Conservation (phyloP, 1,284 basidiomycete species). For the Sporisorium iseilematis-ciliati region DNA sequence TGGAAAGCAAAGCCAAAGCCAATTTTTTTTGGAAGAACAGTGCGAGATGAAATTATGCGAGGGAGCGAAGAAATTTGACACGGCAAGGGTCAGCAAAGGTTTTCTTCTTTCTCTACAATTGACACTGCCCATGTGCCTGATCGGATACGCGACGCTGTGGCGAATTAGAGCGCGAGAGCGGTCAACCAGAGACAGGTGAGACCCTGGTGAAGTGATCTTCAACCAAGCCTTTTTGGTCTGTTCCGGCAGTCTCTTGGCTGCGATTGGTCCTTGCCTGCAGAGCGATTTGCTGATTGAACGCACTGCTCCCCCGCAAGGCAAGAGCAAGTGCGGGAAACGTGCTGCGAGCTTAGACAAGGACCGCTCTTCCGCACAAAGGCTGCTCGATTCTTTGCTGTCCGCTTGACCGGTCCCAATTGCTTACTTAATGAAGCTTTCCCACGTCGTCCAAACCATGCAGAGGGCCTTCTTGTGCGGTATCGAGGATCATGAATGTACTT, state of each 20-base stretch:
- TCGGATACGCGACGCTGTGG: not conserved
- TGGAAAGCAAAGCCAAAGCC: not conserved
- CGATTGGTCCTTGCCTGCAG: not conserved
- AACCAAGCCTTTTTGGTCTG: not conserved
- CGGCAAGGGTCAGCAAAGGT: not conserved
- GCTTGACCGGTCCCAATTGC: not conserved
- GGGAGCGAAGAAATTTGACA: slow-evolving; percentile 38
- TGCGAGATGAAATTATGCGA: slow-evolving; percentile 19
- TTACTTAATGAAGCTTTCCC: not conserved
- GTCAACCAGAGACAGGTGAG: not conserved
- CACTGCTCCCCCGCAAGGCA: slow-evolving; percentile 5
- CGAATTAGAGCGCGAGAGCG: slow-evolving; percentile 11
- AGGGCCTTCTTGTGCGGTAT: not conserved
- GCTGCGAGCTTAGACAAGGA: not conserved
- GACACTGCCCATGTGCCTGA: not conserved
- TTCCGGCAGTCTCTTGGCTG: not conserved
- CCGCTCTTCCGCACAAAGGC: not conserved
- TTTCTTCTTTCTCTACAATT: not conserved
- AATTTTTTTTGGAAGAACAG: slow-evolving; percentile 16
- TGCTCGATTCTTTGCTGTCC: not conserved
- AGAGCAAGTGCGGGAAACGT: not conserved
- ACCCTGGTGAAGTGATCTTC: slow-evolving; percentile 11
- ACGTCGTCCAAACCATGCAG: not conserved
- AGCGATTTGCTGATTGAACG: too few species aligned
- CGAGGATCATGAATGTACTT: not conserved